Evolutionary conservation across 2,329 filamentous ascomycete genomes (phyloP).

Genomic region (Phialophora chinensis): DNA sequence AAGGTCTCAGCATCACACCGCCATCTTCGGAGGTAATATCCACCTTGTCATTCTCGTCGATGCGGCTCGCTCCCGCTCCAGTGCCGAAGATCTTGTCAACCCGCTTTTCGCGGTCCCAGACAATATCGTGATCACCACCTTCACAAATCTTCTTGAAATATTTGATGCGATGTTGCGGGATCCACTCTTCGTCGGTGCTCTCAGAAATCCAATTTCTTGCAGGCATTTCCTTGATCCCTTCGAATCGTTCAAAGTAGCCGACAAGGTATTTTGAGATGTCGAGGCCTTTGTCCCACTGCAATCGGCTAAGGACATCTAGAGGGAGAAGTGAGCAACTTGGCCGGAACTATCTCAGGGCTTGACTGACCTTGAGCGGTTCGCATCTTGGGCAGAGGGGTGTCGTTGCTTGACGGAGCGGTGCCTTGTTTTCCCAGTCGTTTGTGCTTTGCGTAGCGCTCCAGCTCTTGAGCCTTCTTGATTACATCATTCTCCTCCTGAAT

Average conservation of each 20-base stretch:
- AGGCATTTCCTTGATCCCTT: constrained; percentile 55
- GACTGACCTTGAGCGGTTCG: constrained; percentile 35
- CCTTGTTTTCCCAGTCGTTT: constrained; percentile 18
- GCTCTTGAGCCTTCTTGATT: constrained; percentile 20
- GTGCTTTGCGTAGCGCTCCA: constrained; percentile 31
- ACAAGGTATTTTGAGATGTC: constrained; percentile 56
- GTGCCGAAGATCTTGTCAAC: constrained; percentile 55
- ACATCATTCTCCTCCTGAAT: constrained; percentile 26
- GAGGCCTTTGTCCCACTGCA: constrained; percentile 58
- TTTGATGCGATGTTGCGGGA: constrained; percentile 61
- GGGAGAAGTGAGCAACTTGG: not conserved
- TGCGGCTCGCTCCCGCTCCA: constrained; percentile 4
- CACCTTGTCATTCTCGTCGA: constrained; percentile 9
- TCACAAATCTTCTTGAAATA: constrained; percentile 51
- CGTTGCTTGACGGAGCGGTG: not conserved
- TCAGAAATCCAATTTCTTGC: constrained; percentile 60
- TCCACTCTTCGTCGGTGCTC: constrained; percentile 62
- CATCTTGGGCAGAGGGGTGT: constrained; percentile 27
- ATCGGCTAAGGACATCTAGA: constrained; percentile 54
- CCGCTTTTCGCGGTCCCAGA: constrained; percentile 59
- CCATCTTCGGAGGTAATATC: constrained; percentile 20
- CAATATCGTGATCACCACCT: constrained; percentile 45
- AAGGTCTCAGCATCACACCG: constrained; percentile 15
- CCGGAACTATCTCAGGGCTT: not conserved
- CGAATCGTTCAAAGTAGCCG: constrained; percentile 61